Conservation (phyloP, 495 filamentous ascomycete genomes). For the Stereocaulon alpinum region DNA sequence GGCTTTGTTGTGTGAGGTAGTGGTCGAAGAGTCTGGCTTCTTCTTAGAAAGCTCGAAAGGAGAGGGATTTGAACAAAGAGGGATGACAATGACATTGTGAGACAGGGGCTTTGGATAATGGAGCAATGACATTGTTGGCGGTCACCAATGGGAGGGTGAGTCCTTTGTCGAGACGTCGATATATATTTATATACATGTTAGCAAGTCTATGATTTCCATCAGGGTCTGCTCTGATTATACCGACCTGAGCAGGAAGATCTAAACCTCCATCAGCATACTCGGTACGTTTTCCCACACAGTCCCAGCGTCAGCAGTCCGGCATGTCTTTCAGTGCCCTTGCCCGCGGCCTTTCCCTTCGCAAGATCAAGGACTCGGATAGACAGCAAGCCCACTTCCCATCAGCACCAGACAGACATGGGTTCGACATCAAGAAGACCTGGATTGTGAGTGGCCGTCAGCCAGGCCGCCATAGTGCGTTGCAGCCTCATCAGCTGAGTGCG, state of each 20-base stretch:
- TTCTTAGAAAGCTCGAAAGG: too few relatives aligned
- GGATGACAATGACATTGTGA: too few relatives aligned
- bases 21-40: too few relatives aligned
- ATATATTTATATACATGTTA: too few relatives aligned
- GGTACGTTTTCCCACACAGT: neutral
- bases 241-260: neutral
- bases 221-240: too few relatives aligned
- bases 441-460: neutral
- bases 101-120: too few relatives aligned
- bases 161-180: too few relatives aligned
- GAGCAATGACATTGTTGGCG: too few relatives aligned
- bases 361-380: neutral
- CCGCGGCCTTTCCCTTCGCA: neutral
- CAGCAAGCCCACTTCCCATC: neutral
- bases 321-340: constrained; percentile 1
- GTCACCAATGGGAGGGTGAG: too few relatives aligned
- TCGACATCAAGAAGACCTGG: neutral
- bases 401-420: neutral
- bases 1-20: too few relatives aligned
- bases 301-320: neutral
- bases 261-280: neutral
- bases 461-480: neutral
- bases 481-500: neutral
- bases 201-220: too few relatives aligned
- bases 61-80: too few relatives aligned